A percentile compares a stretch with the other conserved stretches of the same genome.
Conservation (phyloP, 176 grass and related monocot species). For the Otatea glauca region DNA sequence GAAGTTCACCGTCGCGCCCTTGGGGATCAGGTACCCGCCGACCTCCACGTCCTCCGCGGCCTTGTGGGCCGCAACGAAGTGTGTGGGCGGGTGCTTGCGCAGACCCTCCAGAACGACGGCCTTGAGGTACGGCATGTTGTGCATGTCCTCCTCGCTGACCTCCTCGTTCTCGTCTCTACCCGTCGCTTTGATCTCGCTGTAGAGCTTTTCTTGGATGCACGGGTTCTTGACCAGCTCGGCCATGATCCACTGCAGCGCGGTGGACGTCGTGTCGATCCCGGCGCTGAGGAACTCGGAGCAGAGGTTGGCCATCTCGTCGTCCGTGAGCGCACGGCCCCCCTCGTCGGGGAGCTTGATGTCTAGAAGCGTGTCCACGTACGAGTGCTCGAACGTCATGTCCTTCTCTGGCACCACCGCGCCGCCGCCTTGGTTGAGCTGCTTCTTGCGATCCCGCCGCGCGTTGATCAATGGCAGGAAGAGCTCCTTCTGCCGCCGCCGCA, state of each 20-base stretch:
- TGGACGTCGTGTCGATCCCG: slow-evolving; percentile 70
- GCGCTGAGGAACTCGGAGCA: slow-evolving; percentile 74
- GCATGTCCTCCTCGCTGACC: background rate
- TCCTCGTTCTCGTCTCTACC: background rate
- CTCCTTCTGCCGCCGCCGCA: slow-evolving; percentile 33
- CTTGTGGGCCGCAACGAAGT: slow-evolving; percentile 47
- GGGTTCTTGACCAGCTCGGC: slow-evolving; percentile 75
- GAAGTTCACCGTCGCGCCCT: no score
- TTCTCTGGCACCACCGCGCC: background rate
- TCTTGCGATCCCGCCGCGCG: slow-evolving; percentile 32
- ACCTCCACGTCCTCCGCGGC: slow-evolving; percentile 50
- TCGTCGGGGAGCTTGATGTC: slow-evolving; percentile 49
- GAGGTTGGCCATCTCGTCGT: slow-evolving; percentile 54
- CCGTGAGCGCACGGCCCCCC: slow-evolving; percentile 44
- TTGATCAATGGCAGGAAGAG: slow-evolving; percentile 47
- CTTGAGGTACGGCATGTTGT: slow-evolving; percentile 47
- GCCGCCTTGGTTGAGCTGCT: background rate
- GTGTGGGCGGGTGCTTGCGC: slow-evolving; percentile 42
- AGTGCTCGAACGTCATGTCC: slow-evolving; percentile 24
- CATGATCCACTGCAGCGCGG: slow-evolving; percentile 78
- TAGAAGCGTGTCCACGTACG: slow-evolving; percentile 62
- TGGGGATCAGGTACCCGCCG: no score
- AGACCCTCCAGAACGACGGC: slow-evolving; percentile 56
- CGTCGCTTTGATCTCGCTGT: slow-evolving; percentile 40
- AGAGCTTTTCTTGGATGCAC: slow-evolving; percentile 49